Evolutionary conservation across 2,329 filamentous ascomycete species (phyloP).

Genomic region (Aureobasidium sp.): DNA sequence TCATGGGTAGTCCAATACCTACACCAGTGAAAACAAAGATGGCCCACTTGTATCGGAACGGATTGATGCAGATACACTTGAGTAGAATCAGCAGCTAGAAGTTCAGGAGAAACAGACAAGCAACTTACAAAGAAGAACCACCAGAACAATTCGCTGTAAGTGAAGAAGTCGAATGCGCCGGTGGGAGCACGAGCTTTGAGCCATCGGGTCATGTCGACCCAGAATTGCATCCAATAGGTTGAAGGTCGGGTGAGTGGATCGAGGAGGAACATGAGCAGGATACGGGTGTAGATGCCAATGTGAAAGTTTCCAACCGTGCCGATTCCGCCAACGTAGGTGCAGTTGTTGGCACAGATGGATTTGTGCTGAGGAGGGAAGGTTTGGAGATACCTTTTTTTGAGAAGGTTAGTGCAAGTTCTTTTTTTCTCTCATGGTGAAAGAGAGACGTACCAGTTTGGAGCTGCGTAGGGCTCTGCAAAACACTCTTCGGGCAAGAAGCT

Average conservation of each 20-base stretch:
- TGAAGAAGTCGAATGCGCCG: conserved; percentile 82
- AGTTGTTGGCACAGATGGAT: conserved; percentile 72
- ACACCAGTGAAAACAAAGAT: conserved; percentile 74
- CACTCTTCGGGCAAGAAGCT: conserved; percentile 66
- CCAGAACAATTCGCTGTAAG: conserved; percentile 75
- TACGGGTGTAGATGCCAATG: conserved; percentile 81
- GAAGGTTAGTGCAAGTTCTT: not conserved
- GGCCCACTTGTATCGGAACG: conserved; percentile 87
- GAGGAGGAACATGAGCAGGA: conserved; percentile 77
- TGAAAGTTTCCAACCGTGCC: conserved; percentile 82
- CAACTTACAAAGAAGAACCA: conserved; percentile 70
- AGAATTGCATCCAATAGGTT: conserved; percentile 69
- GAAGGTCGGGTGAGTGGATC: conserved; percentile 69
- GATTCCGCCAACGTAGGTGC: conserved; percentile 74
- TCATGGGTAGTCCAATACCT: conserved; percentile 58
- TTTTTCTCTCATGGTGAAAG: too few species aligned
- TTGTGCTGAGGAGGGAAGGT: conserved; percentile 71
- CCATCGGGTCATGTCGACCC: conserved; percentile 75
- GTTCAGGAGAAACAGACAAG: not conserved
- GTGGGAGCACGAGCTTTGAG: conserved; percentile 65
- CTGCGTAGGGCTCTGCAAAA: conserved; percentile 65
- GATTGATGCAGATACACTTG: conserved; percentile 57
- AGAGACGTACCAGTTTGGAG: conserved; percentile 61
- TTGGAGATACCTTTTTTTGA: conserved; percentile 55
- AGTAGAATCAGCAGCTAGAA: too few species aligned